phyloP scores from a whole-genome alignment of 345 rosid genomes.

The Bruguiera parviflora region DNA sequence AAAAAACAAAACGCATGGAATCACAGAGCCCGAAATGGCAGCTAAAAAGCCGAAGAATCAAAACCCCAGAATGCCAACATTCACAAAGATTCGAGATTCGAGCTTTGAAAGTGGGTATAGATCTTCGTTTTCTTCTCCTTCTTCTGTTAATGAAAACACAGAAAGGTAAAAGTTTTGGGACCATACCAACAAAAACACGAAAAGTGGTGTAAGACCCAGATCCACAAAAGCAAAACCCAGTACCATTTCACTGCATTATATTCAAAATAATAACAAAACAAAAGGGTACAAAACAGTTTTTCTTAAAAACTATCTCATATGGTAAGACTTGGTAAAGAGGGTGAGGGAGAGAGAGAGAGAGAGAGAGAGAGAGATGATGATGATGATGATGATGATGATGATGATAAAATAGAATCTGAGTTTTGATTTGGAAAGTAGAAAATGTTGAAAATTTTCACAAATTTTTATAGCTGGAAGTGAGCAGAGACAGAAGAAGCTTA shows the following conservation, averaged over 20 bases:
- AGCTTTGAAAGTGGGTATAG: constrained; percentile 8
- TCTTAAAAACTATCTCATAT: too few relatives aligned
- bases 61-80: not conserved
- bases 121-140: too few relatives aligned
- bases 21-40: not conserved
- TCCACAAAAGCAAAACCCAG: constrained; percentile 20
- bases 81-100: not conserved
- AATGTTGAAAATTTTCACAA: not conserved
- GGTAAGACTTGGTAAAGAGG: too few relatives aligned
- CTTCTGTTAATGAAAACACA: not conserved
- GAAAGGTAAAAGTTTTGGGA: not conserved
- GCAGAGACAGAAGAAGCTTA: not conserved
- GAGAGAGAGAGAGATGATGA: too few relatives aligned
- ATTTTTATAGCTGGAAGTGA: not conserved
- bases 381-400: too few relatives aligned
- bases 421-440: not conserved
- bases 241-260: not conserved
- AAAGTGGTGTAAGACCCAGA: constrained; percentile 14
- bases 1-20: not conserved
- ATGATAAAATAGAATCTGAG: too few relatives aligned
- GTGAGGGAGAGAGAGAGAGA: too few relatives aligned
- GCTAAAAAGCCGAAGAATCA: not conserved
- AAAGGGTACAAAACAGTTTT: too few relatives aligned
- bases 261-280: not conserved
- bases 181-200: not conserved